Evolutionary conservation across 2,329 filamentous ascomycete species (phyloP), one percentile per base, ranked within the genome.

Genomic region (Byssoonygena ceratinophila): DNA sequence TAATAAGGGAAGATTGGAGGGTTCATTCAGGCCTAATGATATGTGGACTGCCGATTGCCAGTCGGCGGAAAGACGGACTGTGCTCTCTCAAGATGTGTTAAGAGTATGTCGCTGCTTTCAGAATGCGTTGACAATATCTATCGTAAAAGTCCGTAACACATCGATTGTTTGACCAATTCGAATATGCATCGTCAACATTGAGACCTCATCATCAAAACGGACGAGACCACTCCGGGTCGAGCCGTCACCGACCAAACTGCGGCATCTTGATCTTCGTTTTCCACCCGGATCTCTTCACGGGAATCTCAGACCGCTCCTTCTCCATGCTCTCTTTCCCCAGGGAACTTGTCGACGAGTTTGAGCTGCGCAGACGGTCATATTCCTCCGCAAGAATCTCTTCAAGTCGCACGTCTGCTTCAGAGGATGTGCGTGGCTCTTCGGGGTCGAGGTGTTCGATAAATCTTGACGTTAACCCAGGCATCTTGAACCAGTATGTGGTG

Each of bases 301-400:
- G 9, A 23, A 12, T 8, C 7, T 52, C 50, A 6, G 25, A 16
- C 34, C 43, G 43, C n/a, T 46, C 43, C 16, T 52, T 52, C n/a
- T 52, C 43, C 43, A 52, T 29, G 34, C 50, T 52, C 41, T 47
- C 50, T 47, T 52, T 52, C 9, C 50, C 27, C 11, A 41, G 45
- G 6, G 44, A 40, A n/a, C 16, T 45, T 2, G 50, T 46, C 32
- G 50, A 52, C 32, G 50, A 52, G 43, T 23, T 18, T 2, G 50
- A 52, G 27, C 44, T 52, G 18, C 32, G 41, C n/a, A 52, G 25
- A 7, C 51, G 51, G 9, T 46, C 36, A 49, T 51, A 41, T 31
- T 58, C 52, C 18, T 48, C 51, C 1, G 56, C 56, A 6, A 58
- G 56, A 23, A 58, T 56, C 14, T 58, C 56, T 49, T 58, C 56